phyloP scores from a whole-genome alignment of 768 basidiomycete genomes.

The Dictyophora rubrovolvata region DNA sequence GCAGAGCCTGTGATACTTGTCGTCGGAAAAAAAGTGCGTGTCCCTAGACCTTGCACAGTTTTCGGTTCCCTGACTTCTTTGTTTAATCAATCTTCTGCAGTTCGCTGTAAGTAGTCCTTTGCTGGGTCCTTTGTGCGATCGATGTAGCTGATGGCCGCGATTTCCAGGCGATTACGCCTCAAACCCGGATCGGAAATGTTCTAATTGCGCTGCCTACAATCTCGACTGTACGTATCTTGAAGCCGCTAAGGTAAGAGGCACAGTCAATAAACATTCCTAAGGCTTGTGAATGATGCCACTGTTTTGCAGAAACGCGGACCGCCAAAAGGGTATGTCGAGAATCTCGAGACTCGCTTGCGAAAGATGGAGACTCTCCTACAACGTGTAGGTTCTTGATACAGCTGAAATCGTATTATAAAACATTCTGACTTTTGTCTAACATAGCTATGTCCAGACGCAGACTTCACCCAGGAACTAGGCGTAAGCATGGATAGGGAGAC shows the following conservation, averaged over 20 bases:
- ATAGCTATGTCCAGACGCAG: conserved; percentile 20
- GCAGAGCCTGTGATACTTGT: conserved; percentile 76
- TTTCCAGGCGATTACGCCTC: conserved; percentile 23
- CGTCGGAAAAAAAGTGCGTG: conserved; percentile 71
- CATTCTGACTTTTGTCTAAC: conserved; percentile 13
- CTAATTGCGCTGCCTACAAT: conserved; percentile 49
- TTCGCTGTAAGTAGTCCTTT: conserved; percentile 45
- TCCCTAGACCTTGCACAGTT: background rate
- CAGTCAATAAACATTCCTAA: background rate
- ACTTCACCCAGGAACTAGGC: conserved; percentile 51
- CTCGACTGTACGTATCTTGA: conserved; percentile 60
- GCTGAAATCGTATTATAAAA: background rate
- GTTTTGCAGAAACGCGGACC: conserved; percentile 38
- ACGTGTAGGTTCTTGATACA: conserved; percentile 19
- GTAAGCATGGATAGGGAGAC: conserved; percentile 9
- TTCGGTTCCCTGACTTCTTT: background rate
- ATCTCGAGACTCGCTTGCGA: conserved; percentile 44
- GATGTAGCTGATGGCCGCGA: conserved; percentile 39
- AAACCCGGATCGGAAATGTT: conserved; percentile 26
- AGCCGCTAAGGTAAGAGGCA: conserved; percentile 47
- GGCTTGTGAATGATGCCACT: background rate
- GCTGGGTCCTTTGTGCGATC: conserved; percentile 16
- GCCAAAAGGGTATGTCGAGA: conserved; percentile 30
- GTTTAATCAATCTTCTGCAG: conserved; percentile 24
- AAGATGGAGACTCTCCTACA: conserved; percentile 41